Evolutionary conservation across 495 filamentous ascomycete species (phyloP).

Genomic region (Penicillium chermesinum): DNA sequence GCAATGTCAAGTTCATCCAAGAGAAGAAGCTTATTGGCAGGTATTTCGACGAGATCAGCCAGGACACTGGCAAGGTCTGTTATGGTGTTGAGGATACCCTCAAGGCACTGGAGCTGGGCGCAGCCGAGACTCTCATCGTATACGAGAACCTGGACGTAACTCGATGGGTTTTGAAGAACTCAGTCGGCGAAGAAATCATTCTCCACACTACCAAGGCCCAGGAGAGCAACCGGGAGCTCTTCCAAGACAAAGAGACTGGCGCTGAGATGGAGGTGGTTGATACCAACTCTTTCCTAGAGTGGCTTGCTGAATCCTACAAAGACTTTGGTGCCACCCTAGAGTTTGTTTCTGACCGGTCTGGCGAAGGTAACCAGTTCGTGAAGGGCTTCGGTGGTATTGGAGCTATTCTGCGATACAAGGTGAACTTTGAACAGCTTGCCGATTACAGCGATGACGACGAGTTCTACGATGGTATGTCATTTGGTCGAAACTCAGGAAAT

Average conservation of each 20-base stretch:
- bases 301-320: constrained; percentile 96
- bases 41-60: constrained; percentile 98
- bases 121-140: constrained; percentile 92
- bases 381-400: constrained; percentile 99
- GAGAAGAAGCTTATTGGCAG: constrained; percentile 99
- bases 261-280: constrained; percentile 92
- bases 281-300: constrained; percentile 89
- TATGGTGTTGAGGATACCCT: constrained; percentile 97
- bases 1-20: constrained; percentile 99
- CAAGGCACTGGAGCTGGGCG: constrained; percentile 94
- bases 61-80: constrained; percentile 92
- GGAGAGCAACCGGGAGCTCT: constrained; percentile 72
- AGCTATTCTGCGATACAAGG: constrained; percentile 95
- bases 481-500: neutral
- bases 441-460: constrained; percentile 96
- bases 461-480: constrained; percentile 83
- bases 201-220: constrained; percentile 86
- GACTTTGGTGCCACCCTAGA: constrained; percentile 96
- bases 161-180: constrained; percentile 80
- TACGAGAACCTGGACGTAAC: constrained; percentile 95
- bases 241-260: constrained; percentile 91
- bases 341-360: constrained; percentile 94
- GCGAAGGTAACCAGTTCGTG: constrained; percentile 98
- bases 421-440: constrained; percentile 98
- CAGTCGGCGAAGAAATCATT: constrained; percentile 62